Percentiles rank a stretch among this genome's conserved stretches.
Conservation (phyloP, 192 early-diverging fungal species). For the Backusella westeae region DNA sequence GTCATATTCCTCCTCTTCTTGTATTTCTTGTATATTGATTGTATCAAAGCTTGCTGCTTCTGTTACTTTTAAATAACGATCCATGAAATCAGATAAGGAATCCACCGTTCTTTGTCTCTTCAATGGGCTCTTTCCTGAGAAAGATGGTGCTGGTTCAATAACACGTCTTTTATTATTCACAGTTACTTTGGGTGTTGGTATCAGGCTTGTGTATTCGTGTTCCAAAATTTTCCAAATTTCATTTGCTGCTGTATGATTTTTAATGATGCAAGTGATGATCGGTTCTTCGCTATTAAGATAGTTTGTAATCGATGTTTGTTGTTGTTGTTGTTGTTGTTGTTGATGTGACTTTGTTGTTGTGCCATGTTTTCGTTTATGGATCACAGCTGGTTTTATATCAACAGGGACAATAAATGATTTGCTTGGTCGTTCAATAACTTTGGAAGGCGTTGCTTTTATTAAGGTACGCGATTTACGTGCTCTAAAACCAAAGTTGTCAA, state of each 20-base stretch:
- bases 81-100: not conserved
- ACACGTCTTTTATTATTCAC: not conserved
- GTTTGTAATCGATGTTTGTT: not conserved
- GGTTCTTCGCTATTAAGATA: not conserved
- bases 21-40: not conserved
- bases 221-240: not conserved
- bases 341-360: not conserved
- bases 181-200: not conserved
- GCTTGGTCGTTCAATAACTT: not conserved
- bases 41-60: not conserved
- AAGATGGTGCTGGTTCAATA: not conserved
- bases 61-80: not conserved
- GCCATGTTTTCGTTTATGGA: not conserved
- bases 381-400: not conserved
- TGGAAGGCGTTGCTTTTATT: not conserved
- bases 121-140: not conserved
- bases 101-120: not conserved
- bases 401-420: not conserved
- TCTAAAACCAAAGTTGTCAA: not conserved
- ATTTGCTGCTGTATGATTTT: not conserved
- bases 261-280: not conserved
- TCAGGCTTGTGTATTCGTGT: not conserved
- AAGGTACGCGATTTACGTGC: not conserved
- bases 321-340: not conserved
- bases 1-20: not conserved